A percentile compares a stretch with the other conserved stretches of the same genome.
phyloP scores from a whole-genome alignment of 768 basidiomycete species.

The Lactifluus subvellereus region DNA sequence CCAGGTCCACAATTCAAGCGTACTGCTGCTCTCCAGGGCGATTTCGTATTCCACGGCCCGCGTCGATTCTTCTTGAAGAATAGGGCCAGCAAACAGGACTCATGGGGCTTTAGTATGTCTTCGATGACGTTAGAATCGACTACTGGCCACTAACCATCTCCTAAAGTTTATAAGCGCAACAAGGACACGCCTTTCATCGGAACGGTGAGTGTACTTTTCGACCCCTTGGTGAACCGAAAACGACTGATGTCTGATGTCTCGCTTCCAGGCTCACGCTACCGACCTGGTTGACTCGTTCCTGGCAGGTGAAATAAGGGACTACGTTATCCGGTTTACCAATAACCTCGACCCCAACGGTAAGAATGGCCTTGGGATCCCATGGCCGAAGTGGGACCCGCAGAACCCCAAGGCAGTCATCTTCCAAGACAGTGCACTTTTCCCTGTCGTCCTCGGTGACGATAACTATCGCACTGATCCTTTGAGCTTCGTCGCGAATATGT shows the following conservation, averaged over 20 bases:
- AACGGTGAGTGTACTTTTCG: conserved; percentile 3
- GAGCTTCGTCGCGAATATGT: conserved; percentile 17
- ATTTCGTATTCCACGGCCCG: conserved; percentile 24
- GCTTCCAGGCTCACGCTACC: conserved; percentile 1
- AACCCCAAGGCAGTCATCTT: conserved; percentile 17
- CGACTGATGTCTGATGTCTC: conserved; percentile 5
- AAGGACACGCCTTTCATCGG: conserved; percentile 20
- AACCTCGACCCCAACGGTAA: conserved; percentile 21
- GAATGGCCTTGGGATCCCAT: conserved; percentile 3
- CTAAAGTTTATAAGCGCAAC: conserved; percentile 18
- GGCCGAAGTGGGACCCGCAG: conserved; percentile 19
- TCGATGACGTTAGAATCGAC: neutral
- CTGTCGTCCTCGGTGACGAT: conserved; percentile 11
- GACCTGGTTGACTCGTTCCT: conserved; percentile 14
- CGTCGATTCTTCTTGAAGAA: conserved; percentile 16
- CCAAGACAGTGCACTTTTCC: conserved; percentile 4
- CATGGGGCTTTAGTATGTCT: conserved; percentile 20
- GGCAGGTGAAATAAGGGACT: conserved; percentile 19
- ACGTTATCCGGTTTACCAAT: conserved; percentile 20
- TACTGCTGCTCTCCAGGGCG: conserved; percentile 17
- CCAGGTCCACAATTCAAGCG: conserved; percentile 23
- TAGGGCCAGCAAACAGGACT: conserved; percentile 13
- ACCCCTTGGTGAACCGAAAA: no score
- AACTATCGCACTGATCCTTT: conserved; percentile 14
- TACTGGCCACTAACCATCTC: neutral